phyloP scores from a whole-genome alignment of 2,329 filamentous ascomycete species.

The Thelonectria olida region DNA sequence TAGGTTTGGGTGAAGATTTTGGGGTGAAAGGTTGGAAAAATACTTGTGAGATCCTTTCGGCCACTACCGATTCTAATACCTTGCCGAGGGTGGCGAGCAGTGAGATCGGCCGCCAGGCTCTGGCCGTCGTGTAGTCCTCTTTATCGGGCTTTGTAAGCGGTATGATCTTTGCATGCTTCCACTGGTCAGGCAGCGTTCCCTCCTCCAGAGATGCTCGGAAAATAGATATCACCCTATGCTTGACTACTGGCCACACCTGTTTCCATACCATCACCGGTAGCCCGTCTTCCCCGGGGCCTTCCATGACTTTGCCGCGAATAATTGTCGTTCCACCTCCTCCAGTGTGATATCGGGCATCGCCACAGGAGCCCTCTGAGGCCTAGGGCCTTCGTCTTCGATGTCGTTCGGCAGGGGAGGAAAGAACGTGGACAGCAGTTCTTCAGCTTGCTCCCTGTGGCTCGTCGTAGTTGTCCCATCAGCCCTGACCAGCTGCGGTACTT shows the following conservation, averaged over 20 bases:
- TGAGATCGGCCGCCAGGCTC: too few species aligned
- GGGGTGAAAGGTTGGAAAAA: too few species aligned
- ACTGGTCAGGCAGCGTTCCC: neutral
- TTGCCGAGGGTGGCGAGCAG: too few species aligned
- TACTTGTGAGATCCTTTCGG: too few species aligned
- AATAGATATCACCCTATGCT: neutral
- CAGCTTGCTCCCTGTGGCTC: constrained; percentile 25
- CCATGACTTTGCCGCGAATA: constrained; percentile 32
- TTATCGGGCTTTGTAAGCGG: neutral
- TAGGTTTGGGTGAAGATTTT: too few species aligned
- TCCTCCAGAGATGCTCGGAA: neutral
- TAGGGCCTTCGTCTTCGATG: constrained; percentile 31
- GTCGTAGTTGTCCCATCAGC: constrained; percentile 27
- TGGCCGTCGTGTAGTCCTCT: neutral
- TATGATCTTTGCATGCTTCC: constrained; percentile 26
- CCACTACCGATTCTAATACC: too few species aligned
- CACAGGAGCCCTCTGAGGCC: constrained; percentile 22
- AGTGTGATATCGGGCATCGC: constrained; percentile 30
- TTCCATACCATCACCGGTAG: neutral
- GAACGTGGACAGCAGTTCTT: constrained; percentile 32
- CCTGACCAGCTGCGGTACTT: constrained; percentile 5
- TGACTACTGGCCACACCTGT: constrained; percentile 1
- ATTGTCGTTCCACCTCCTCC: constrained; percentile 31
- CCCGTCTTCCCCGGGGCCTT: constrained; percentile 21
- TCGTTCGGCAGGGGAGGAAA: constrained; percentile 30